Base-by-base conservation (phyloP, 2,329 filamentous ascomycete species). In the Purpureocillium lavendulum region DNA sequence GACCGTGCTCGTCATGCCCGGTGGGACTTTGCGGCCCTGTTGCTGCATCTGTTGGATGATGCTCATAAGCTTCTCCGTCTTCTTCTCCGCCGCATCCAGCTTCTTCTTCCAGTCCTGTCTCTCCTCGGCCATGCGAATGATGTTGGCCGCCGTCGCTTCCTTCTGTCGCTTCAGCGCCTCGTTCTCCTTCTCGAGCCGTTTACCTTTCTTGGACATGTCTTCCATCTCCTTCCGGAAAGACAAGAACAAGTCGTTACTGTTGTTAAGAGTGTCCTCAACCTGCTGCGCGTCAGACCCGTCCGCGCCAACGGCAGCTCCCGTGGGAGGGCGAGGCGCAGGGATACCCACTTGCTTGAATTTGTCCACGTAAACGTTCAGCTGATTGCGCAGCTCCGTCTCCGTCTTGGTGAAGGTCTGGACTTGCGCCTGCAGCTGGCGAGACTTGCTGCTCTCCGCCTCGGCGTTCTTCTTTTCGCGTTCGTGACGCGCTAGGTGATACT, bases 201-300 rank as follows among this genome's bases (percentile, higher is more conserved):
- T 96, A 6, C 90, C 95, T 69, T 97, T 97, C 69, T 96, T 96
- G 1, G 89, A 95, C 89, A 97, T 97, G 57, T 97, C 92, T 65
- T 97, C 92, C 89, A 97, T 97, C 65, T 97, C 92, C 67, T 95
- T 96, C 40, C 90, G 80, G 65, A 97, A 97, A 1, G 92, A 96
- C 50, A 96, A 70, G 63, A 97, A 97, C 39, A 97, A 71, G 59
- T 97, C 92, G 67, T 97, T 97, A 64, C 87, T 95, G 60, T 96
- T 97, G 66, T 96, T 97, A 38, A 97, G 75, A 30, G 90, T 97
- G 65, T 97, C 92, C 75, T 97, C 90, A 59, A 97, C 90, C 90
- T 97, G 51, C 46, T 17, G 13, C 18, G 24, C 10, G 16, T 5
- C 7, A 30, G 15, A 4, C 18, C 21, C 11, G n/a, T 16, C 38